Conservation (phyloP, 768 basidiomycete species). For the Termitomyces sp. region DNA sequence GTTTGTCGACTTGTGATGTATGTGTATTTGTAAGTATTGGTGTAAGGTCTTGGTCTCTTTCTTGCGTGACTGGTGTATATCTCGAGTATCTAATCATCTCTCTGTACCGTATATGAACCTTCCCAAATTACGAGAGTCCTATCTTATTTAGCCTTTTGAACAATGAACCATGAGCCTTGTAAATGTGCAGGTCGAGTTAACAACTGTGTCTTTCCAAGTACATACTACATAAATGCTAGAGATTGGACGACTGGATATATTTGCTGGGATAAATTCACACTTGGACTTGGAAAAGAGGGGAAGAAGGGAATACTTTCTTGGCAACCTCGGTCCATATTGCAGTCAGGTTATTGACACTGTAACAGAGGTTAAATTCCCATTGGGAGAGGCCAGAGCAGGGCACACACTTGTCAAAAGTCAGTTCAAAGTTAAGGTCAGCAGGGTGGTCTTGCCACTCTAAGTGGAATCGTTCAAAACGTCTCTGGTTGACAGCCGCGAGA, state of each 20-base stretch:
- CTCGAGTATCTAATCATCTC: not conserved
- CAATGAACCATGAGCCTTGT: not conserved
- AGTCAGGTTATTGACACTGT: constrained; percentile 53
- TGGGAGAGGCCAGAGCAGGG: not conserved
- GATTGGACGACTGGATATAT: not conserved
- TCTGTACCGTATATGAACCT: not conserved
- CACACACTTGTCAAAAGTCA: constrained; percentile 50
- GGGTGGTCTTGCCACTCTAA: constrained; percentile 60
- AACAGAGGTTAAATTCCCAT: not conserved
- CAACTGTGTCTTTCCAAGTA: not conserved
- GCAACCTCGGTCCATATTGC: constrained; percentile 42
- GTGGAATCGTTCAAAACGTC: constrained; percentile 8
- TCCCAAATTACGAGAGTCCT: not conserved
- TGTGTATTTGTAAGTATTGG: not conserved
- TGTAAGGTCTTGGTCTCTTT: not conserved
- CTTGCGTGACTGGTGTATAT: not conserved
- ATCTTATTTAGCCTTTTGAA: not conserved
- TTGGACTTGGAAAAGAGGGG: constrained; percentile 12
- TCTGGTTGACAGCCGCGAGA: not conserved
- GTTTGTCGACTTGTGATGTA: not conserved
- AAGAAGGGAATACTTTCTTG: constrained; percentile 7
- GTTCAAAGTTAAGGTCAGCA: constrained; percentile 49
- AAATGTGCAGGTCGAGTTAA: not conserved
- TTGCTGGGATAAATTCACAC: not conserved
- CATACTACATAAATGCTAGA: not conserved